Evolutionary conservation across 2,329 filamentous ascomycete genomes (phyloP), one percentile per base, ranked within the genome.

Genomic region (Fusarium setosum): DNA sequence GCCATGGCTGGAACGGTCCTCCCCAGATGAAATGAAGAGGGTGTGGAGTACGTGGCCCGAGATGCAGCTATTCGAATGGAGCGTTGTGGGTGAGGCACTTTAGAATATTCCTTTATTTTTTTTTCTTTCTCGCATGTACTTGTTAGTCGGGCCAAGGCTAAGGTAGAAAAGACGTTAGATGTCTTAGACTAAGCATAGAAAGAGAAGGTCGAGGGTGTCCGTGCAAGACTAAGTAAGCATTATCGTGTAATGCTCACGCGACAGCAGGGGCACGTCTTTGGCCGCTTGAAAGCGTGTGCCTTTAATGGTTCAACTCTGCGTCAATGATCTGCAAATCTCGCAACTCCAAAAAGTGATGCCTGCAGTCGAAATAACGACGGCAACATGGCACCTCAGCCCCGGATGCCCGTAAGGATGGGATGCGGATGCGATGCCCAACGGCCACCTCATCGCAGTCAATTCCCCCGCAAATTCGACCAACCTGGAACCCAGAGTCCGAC

Each of bases 381-480:
- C 31, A 21, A 18, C 35, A 21, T 47, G 31, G n/a, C 23, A 37
- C 6, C 26, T 29, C 41, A 54, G 48, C 51, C 57, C 44, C 47
- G 20, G 42, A 35, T 34, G 18, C n/a, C 50, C 18, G 34, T 47
- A 29, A 26, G 26, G 15, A 41, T 34, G 21, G 35, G 40, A 34
- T 32, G 26, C 24, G 18, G n/a, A 47, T 47, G 32, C 32, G 45
- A 49, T 44, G 40, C 35, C 32, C 40, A 48, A 44, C 34, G 37
- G 48, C 31, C 32, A 35, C 35, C 31, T 32, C 42, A 38, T 61
- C 47, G 48, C 15, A 32, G 32, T 26, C 26, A 24, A 29, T 47
- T 41, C 53, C 51, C 56, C 61, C 57, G 37, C 63, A 61, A 50
- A 60, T 40, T 48, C 18, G 40, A 53, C 18, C 31, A 56, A 35